Conservation (phyloP, 2,329 filamentous ascomycete genomes). For the Sarocladium strictum region DNA sequence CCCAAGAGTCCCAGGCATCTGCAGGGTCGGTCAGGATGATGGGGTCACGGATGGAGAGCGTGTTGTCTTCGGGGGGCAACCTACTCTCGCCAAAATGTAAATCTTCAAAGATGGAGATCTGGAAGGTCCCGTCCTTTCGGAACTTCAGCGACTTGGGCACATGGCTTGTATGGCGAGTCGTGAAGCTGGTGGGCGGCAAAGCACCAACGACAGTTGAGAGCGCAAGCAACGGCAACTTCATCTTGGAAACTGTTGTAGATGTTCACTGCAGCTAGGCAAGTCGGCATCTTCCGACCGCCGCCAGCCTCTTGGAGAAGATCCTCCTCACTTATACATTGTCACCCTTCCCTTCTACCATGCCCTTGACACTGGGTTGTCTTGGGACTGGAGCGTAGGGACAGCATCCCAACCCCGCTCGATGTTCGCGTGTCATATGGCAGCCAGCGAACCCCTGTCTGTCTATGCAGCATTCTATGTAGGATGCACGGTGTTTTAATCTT, state of each 20-base stretch:
- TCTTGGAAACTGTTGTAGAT: not conserved
- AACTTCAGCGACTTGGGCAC: conserved; percentile 25
- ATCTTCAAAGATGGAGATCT: conserved; percentile 59
- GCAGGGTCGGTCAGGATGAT: not conserved
- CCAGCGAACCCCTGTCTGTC: too few relatives aligned
- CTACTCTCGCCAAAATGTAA: conserved; percentile 65
- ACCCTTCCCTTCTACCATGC: not conserved
- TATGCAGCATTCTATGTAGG: too few relatives aligned
- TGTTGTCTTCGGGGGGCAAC: too few relatives aligned
- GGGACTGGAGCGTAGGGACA: not conserved
- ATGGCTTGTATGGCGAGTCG: not conserved
- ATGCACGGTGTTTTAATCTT: not conserved
- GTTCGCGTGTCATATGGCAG: too few relatives aligned
- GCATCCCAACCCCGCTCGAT: not conserved
- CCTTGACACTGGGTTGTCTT: not conserved
- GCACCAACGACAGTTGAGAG: not conserved
- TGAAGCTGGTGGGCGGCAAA: not conserved
- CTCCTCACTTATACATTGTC: not conserved
- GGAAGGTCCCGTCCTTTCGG: conserved; percentile 38
- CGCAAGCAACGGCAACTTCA: not conserved
- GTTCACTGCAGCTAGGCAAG: not conserved
- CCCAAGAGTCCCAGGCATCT: conserved; percentile 41
- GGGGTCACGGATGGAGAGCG: too few relatives aligned
- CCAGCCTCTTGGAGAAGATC: not conserved
- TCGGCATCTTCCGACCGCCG: not conserved